These are phyloP conservation scores for Ananas comosus DNA, from an alignment of 176 grass and related monocot genomes.

Conservation along the genomic window DNA sequence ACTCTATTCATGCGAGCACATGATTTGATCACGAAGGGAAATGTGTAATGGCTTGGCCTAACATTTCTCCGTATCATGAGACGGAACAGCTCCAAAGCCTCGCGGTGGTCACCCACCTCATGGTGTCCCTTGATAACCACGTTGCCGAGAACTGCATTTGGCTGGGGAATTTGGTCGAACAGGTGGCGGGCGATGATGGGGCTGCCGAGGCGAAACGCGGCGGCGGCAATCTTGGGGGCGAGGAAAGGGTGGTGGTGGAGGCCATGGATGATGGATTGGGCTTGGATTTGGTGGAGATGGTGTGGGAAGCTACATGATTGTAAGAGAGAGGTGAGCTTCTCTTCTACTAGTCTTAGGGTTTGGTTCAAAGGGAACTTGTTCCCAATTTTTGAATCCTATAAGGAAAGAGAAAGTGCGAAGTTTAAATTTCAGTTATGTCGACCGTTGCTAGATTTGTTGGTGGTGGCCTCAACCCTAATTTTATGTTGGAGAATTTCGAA, in stretches of 20 bases:
- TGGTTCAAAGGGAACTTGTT: background rate
- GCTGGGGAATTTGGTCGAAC: slow-evolving; percentile 10
- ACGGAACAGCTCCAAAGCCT: slow-evolving; percentile 4
- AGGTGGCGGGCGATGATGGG: background rate
- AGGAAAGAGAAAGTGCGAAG: background rate
- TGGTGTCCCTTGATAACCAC: slow-evolving; percentile 12
- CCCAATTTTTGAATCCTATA: background rate
- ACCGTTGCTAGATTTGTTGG: background rate
- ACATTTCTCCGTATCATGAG: background rate
- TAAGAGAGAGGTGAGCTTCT: background rate
- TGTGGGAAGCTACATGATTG: background rate
- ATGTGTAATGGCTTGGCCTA: background rate
- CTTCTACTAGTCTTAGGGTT: background rate
- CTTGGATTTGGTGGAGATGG: slow-evolving; percentile 6
- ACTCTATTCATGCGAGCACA: background rate
- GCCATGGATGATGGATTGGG: background rate
- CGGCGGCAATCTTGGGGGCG: background rate
- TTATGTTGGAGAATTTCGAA: too few relatives aligned
- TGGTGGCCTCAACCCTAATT: too few relatives aligned
- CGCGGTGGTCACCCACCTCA: background rate
- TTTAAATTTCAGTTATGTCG: background rate
- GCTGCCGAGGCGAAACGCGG: background rate
- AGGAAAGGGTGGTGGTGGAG: slow-evolving; percentile 12
- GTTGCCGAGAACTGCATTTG: background rate
- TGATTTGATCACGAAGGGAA: slow-evolving; percentile 18